Evolutionary conservation across 441 rosid genomes (phyloP).

Genomic region (Erodium trifolium): DNA sequence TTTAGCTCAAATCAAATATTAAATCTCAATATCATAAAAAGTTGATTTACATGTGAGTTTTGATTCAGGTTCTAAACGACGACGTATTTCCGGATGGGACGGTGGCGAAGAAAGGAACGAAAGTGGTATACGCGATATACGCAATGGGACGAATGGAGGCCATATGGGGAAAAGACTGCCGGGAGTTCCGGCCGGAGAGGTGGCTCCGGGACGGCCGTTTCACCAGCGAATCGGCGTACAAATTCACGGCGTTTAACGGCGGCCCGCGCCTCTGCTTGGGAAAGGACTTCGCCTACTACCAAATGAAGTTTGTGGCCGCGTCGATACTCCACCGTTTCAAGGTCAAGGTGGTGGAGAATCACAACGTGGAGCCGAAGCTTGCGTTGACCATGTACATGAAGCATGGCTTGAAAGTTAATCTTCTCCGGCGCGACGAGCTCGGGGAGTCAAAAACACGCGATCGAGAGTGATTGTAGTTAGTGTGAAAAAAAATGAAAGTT

Average conservation of each 20-base stretch:
- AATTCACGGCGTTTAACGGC: conserved; percentile 82
- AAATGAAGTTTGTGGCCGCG: conserved; percentile 71
- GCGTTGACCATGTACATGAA: conserved; percentile 95
- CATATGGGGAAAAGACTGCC: conserved; percentile 86
- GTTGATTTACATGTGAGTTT: no score
- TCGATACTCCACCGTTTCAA: conserved; percentile 53
- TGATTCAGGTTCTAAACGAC: conserved; percentile 56
- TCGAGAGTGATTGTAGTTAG: neutral
- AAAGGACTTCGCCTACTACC: conserved; percentile 84
- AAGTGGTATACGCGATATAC: conserved; percentile 69
- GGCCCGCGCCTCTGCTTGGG: conserved; percentile 85
- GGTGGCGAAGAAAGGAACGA: conserved; percentile 64
- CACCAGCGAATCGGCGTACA: conserved; percentile 78
- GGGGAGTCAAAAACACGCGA: neutral
- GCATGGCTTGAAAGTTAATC: conserved; percentile 61
- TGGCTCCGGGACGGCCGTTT: conserved; percentile 66
- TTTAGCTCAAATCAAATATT: no score
- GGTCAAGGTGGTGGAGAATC: conserved; percentile 47
- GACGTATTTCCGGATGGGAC: conserved; percentile 85
- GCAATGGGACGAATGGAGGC: conserved; percentile 90
- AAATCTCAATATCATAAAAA: no score
- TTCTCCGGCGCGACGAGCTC: conserved; percentile 29
- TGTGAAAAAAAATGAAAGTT: no score
- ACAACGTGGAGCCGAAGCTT: conserved; percentile 58
- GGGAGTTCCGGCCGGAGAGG: conserved; percentile 76